These are phyloP conservation scores for Boechera retrofracta DNA, from an alignment of 345 rosid species.

Conservation along the genomic window DNA sequence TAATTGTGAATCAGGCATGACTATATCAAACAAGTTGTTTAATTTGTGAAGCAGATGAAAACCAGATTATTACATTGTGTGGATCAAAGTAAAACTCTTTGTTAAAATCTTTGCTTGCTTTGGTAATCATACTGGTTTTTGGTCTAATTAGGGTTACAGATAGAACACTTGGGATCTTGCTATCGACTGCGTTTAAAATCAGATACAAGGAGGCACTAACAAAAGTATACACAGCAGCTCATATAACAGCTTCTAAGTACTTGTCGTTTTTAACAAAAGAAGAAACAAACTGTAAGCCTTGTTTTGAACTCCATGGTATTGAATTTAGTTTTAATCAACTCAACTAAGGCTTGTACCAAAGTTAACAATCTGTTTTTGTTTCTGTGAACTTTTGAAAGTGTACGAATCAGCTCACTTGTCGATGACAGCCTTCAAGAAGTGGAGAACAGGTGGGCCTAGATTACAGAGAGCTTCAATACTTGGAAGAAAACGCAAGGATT, in stretches of 20 bases:
- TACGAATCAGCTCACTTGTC: conserved; percentile 83
- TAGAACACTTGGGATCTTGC: conserved; percentile 71
- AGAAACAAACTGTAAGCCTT: conserved; percentile 66
- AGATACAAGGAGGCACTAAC: conserved; percentile 76
- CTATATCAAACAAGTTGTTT: not conserved
- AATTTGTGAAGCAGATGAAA: not conserved
- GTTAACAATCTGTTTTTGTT: not conserved
- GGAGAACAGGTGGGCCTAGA: conserved; percentile 86
- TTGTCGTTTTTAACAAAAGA: conserved; percentile 66
- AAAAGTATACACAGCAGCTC: conserved; percentile 77
- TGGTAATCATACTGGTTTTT: not conserved
- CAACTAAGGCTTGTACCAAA: not conserved
- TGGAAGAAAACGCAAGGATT: conserved; percentile 89
- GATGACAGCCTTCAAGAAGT: conserved; percentile 75
- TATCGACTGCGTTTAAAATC: conserved; percentile 73
- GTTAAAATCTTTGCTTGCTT: not conserved
- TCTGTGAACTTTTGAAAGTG: conserved; percentile 50
- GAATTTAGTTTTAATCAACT: not conserved
- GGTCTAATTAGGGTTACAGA: conserved; percentile 59
- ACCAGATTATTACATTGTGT: not conserved
- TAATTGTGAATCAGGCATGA: not conserved
- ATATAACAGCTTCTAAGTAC: conserved; percentile 63
- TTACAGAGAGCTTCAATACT: conserved; percentile 85
- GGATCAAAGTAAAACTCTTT: not conserved
- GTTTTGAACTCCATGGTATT: not conserved